Evolutionary conservation across 108 stramenopile species (phyloP).

Genomic region (Cyclotella sp.): DNA sequence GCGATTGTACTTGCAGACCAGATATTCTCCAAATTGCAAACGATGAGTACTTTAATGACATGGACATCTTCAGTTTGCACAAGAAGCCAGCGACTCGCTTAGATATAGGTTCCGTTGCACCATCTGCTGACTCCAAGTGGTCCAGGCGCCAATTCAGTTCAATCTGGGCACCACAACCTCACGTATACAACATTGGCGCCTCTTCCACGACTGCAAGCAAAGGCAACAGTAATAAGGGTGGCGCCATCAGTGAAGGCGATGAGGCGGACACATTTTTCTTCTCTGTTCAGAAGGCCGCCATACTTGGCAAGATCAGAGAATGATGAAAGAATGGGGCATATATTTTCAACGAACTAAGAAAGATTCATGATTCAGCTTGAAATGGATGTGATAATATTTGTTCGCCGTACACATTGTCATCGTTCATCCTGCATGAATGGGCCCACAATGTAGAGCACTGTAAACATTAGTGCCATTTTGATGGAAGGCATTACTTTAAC

Average conservation of each 20-base stretch:
- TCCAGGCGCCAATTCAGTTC: constrained; percentile 85
- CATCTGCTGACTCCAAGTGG: constrained; percentile 79
- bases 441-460: too few species aligned
- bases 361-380: too few species aligned
- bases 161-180: constrained; percentile 90
- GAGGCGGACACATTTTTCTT: constrained; percentile 51
- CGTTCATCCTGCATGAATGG: too few species aligned
- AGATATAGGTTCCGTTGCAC: constrained; percentile 73
- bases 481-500: too few species aligned
- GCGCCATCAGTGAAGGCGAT: constrained; percentile 62
- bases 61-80: constrained; percentile 68
- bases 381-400: too few species aligned
- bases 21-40: constrained; percentile 58
- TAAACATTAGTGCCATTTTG: too few species aligned
- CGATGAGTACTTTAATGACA: constrained; percentile 67
- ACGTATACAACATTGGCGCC: constrained; percentile 59
- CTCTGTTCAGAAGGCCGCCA: constrained; percentile 19
- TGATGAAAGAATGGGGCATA: background rate
- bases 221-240: background rate
- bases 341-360: too few species aligned
- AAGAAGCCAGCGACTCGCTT: constrained; percentile 59
- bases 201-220: constrained; percentile 1
- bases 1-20: constrained; percentile 56
- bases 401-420: too few species aligned
- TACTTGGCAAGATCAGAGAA: constrained; percentile 38